Percentiles rank a stretch among this genome's conserved stretches.
phyloP scores from a whole-genome alignment of 129 eudicot genomes.

The Artemisia argyi region DNA sequence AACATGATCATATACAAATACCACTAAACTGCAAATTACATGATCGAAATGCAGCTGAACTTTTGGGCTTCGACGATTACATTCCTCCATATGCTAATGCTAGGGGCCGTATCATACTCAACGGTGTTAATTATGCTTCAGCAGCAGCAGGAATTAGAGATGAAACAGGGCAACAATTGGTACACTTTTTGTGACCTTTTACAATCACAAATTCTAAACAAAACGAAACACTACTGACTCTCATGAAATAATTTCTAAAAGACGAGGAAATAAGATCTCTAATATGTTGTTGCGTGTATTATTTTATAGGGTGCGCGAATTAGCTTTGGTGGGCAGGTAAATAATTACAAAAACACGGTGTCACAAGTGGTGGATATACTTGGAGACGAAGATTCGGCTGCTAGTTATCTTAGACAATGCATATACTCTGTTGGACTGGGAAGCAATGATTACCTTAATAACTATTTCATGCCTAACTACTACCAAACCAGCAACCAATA shows the following conservation, averaged over 20 bases:
- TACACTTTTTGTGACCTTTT: constrained; percentile 17
- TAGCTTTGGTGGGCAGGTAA: constrained; percentile 74
- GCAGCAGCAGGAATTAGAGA: constrained; percentile 85
- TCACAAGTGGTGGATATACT: constrained; percentile 76
- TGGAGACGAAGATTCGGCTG: constrained; percentile 78
- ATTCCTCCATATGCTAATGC: constrained; percentile 62
- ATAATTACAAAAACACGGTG: constrained; percentile 78
- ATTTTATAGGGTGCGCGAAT: constrained; percentile 60
- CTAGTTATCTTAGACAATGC: constrained; percentile 78
- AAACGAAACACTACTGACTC: not conserved
- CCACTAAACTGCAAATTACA: not conserved
- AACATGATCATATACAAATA: constrained; percentile 1
- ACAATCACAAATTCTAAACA: not conserved
- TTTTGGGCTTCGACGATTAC: constrained; percentile 58
- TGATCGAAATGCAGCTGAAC: constrained; percentile 55
- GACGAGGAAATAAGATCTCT: not conserved
- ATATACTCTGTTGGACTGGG: constrained; percentile 79
- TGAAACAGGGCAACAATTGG: constrained; percentile 85
- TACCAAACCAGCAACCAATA: constrained; percentile 66
- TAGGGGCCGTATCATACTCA: constrained; percentile 50
- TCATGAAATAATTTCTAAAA: not conserved
- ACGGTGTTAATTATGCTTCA: constrained; percentile 81
- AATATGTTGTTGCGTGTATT: not conserved
- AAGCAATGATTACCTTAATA: constrained; percentile 94
- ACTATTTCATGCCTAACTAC: constrained; percentile 83